These are phyloP conservation scores for Saccharomyces hybrid DNA, from an alignment of 1,139 yeast species.

Conservation along the genomic window DNA sequence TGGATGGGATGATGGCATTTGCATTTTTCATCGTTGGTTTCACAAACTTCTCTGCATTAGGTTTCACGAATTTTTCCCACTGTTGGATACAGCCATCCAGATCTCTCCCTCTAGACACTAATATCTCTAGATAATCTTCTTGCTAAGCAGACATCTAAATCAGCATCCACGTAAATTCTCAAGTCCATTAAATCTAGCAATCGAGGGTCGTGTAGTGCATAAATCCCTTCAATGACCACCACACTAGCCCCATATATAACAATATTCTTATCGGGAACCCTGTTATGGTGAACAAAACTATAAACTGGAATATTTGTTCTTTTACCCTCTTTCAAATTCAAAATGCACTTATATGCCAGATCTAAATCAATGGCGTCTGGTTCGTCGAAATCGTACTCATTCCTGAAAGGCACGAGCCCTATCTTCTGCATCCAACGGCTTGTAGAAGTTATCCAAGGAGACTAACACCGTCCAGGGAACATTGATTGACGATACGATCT, in stretches of 20 bases:
- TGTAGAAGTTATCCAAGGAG: slow-evolving; percentile 86
- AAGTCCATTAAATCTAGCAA: slow-evolving; percentile 72
- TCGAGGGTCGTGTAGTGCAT: slow-evolving; percentile 67
- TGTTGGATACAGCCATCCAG: slow-evolving; percentile 73
- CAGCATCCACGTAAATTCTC: slow-evolving; percentile 88
- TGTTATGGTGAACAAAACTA: slow-evolving; percentile 66
- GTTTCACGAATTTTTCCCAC: slow-evolving; percentile 88
- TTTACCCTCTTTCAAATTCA: slow-evolving; percentile 52
- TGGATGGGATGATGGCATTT: slow-evolving; percentile 81
- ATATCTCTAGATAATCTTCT: slow-evolving; percentile 83
- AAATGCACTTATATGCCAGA: slow-evolving; percentile 54
- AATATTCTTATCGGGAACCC: slow-evolving; percentile 55
- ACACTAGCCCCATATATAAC: slow-evolving; percentile 94
- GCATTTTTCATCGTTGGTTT: slow-evolving; percentile 76
- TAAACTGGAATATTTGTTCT: slow-evolving; percentile 77
- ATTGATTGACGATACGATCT: slow-evolving; percentile 68
- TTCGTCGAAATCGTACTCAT: slow-evolving; percentile 75
- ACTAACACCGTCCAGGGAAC: slow-evolving; percentile 95
- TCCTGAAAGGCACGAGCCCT: slow-evolving; percentile 55
- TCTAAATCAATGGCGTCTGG: slow-evolving; percentile 81
- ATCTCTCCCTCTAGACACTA: slow-evolving; percentile 77
- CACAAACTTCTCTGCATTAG: slow-evolving; percentile 73
- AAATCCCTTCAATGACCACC: slow-evolving; percentile 84
- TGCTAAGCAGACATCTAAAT: slow-evolving; percentile 83
- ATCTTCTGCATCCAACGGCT: slow-evolving; percentile 57